Percentiles rank a stretch among this genome's conserved stretches.
phyloP scores from a whole-genome alignment of 441 rosid species.

The Adansonia madagascariensis region DNA sequence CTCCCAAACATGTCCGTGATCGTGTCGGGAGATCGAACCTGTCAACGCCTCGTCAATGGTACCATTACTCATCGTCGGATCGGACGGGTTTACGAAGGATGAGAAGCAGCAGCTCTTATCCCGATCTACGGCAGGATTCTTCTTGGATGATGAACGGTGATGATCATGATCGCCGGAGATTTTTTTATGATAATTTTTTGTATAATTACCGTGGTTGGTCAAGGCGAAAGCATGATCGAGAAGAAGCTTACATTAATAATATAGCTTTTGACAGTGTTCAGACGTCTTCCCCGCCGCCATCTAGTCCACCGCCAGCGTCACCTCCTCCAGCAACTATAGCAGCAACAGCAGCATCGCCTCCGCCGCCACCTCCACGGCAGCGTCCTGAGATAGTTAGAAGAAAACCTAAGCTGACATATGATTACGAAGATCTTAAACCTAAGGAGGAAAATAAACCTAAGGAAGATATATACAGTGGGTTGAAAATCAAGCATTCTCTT shows the following conservation, averaged over 20 bases:
- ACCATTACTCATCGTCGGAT: slow-evolving; percentile 36
- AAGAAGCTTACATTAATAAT: background rate
- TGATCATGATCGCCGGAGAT: slow-evolving; percentile 56
- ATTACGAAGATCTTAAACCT: slow-evolving; percentile 39
- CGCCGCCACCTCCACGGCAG: slow-evolving; percentile 33
- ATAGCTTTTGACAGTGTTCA: slow-evolving; percentile 34
- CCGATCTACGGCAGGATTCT: slow-evolving; percentile 72
- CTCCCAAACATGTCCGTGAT: too few relatives aligned
- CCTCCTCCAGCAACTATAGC: background rate
- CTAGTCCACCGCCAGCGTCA: slow-evolving; percentile 20
- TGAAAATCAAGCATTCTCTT: background rate
- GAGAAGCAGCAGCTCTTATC: slow-evolving; percentile 72
- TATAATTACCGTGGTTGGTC: slow-evolving; percentile 34
- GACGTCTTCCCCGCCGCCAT: slow-evolving; percentile 22
- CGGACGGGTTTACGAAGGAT: slow-evolving; percentile 48
- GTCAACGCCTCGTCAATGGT: slow-evolving; percentile 47
- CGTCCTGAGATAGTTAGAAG: slow-evolving; percentile 47
- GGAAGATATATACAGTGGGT: background rate
- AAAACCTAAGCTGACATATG: slow-evolving; percentile 46
- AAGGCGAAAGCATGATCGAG: slow-evolving; percentile 27
- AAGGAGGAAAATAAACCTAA: slow-evolving; percentile 22
- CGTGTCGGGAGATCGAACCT: slow-evolving; percentile 37
- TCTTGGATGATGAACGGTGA: slow-evolving; percentile 34
- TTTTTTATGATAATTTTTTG: slow-evolving; percentile 68
- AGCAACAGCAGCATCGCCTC: slow-evolving; percentile 1